phyloP scores from a whole-genome alignment of 495 filamentous ascomycete species.

The Geoglossum glabrum region DNA sequence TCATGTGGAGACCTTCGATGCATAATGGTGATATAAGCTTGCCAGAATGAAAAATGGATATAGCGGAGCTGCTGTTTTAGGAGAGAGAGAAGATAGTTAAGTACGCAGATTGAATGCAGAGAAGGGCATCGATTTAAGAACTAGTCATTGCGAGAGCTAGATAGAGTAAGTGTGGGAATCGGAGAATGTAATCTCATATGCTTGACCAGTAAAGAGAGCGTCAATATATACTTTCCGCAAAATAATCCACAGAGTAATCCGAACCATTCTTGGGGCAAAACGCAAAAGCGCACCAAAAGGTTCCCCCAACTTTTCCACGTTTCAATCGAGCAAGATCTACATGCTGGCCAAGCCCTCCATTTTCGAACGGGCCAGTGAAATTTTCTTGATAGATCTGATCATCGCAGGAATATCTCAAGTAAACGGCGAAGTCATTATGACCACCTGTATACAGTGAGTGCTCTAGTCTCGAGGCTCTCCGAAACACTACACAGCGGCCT shows the following conservation, averaged over 20 bases:
- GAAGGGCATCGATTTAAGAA: too few species aligned
- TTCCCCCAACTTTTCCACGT: conserved; percentile 41
- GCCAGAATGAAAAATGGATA: conserved; percentile 34
- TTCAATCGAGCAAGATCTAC: conserved; percentile 56
- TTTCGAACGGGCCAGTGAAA: conserved; percentile 48
- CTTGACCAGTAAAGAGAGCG: conserved; percentile 50
- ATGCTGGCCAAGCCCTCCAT: conserved; percentile 44
- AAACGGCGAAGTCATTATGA: conserved; percentile 71
- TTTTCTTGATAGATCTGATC: conserved; percentile 61
- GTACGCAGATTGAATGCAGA: too few species aligned
- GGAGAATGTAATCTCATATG: too few species aligned
- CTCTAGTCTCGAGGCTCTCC: too few species aligned
- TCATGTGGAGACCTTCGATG: conserved; percentile 88
- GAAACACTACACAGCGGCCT: too few species aligned
- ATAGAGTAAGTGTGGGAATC: too few species aligned
- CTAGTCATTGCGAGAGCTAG: too few species aligned
- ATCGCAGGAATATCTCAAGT: conserved; percentile 43
- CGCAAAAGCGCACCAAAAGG: conserved; percentile 83
- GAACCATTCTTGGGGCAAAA: conserved; percentile 49
- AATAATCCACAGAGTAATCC: conserved; percentile 57
- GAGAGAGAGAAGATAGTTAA: conserved; percentile 32
- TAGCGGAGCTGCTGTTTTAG: conserved; percentile 35
- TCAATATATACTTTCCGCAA: conserved; percentile 27
- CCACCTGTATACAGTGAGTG: conserved; percentile 57
- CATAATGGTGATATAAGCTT: conserved; percentile 51